Conservation (phyloP, 2,329 filamentous ascomycete genomes). For the Cordyceps tenuipes region DNA sequence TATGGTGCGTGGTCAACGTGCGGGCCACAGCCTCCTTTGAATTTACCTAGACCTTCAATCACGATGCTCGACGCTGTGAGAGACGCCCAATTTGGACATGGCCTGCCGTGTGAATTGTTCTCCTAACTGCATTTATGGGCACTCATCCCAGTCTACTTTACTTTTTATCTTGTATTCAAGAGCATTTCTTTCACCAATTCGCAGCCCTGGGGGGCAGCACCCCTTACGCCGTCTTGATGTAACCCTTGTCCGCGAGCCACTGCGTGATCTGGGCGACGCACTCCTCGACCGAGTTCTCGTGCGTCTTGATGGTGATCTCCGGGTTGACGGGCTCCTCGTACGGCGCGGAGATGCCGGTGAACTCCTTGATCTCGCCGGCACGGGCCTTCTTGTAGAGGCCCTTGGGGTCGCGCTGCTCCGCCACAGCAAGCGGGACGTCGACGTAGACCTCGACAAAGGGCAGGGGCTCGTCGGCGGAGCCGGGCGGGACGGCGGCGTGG, state of each 20-base stretch:
- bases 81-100: background rate
- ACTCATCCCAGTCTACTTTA: background rate
- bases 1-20: background rate
- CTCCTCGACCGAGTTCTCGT: constrained; percentile 78
- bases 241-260: constrained; percentile 64
- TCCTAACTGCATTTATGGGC: background rate
- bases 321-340: constrained; percentile 84
- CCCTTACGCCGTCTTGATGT: constrained; percentile 23
- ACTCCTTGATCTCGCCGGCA: constrained; percentile 90
- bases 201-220: background rate
- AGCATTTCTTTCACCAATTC: background rate
- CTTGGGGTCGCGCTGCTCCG: constrained; percentile 94
- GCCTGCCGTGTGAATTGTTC: background rate
- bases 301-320: constrained; percentile 80
- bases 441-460: constrained; percentile 92
- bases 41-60: constrained; percentile 3
- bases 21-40: background rate
- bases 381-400: constrained; percentile 96
- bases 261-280: constrained; percentile 76
- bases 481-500: constrained; percentile 47
- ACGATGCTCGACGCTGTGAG: background rate
- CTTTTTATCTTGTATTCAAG: background rate
- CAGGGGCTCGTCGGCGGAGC: constrained; percentile 55
- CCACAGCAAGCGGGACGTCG: constrained; percentile 83
- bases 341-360: constrained; percentile 89